Evolutionary conservation across 805 yeast species (phyloP).

Genomic region (Candida manassasensis): DNA sequence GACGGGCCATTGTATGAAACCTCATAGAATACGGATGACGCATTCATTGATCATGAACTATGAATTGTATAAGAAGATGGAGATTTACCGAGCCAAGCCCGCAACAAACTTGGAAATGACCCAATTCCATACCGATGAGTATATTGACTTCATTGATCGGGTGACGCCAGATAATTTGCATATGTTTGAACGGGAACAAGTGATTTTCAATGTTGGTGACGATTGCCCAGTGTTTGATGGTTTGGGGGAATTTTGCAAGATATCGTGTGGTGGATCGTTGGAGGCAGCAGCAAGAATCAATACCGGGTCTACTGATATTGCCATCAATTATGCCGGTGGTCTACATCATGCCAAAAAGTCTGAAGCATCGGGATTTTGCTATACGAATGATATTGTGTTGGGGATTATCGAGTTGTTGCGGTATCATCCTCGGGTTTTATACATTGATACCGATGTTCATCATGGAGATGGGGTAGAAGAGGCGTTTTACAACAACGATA

Average conservation of each 20-base stretch:
- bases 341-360: conserved; percentile 96
- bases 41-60: conserved; percentile 96
- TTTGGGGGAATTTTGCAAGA: conserved; percentile 82
- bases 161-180: conserved; percentile 92
- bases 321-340: conserved; percentile 96
- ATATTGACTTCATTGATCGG: conserved; percentile 84
- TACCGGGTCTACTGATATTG: conserved; percentile 86
- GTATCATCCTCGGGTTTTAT: conserved; percentile 87
- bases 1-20: conserved; percentile 98
- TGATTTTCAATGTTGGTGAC: conserved; percentile 92
- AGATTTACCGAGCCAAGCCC: conserved; percentile 92
- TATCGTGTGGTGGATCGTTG: conserved; percentile 91
- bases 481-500: conserved; percentile 89
- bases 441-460: conserved; percentile 92
- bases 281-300: conserved; percentile 91
- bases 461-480: conserved; percentile 99
- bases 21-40: conserved; percentile 98
- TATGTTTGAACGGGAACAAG: conserved; percentile 79
- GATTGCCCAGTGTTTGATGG: conserved; percentile 97
- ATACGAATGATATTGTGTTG: conserved; percentile 88
- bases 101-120: conserved; percentile 98
- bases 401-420: conserved; percentile 82
- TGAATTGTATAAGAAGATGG: conserved; percentile 95
- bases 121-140: conserved; percentile 97
- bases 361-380: conserved; percentile 95